These are phyloP conservation scores for Clarireedia homoeocarpa DNA, from an alignment of 2,329 filamentous ascomycete genomes.

Conservation along the genomic window DNA sequence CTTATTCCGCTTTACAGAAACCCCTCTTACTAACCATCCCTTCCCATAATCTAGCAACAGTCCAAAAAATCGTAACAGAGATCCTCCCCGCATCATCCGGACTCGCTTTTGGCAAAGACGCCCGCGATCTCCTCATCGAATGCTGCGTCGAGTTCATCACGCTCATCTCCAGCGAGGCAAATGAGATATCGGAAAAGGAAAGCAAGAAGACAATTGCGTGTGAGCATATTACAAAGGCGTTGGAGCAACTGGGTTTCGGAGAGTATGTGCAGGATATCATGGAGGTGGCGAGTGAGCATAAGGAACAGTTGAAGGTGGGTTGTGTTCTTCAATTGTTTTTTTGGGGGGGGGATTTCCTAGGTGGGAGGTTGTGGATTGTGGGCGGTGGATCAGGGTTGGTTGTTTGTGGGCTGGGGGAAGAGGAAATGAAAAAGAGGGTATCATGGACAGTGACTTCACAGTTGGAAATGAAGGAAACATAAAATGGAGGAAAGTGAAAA, in stretches of 20 bases:
- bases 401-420: neutral
- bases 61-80: constrained; percentile 86
- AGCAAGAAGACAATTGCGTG: constrained; percentile 98
- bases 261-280: constrained; percentile 87
- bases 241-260: constrained; percentile 85
- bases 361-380: too few species aligned
- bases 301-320: constrained; percentile 81
- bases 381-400: too few species aligned
- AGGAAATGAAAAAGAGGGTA: neutral
- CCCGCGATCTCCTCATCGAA: constrained; percentile 90
- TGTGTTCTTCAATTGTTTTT: neutral
- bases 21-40: neutral
- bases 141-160: constrained; percentile 99
- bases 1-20: neutral
- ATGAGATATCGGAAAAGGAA: constrained; percentile 97
- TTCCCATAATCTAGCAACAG: constrained; percentile 42
- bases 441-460: neutral
- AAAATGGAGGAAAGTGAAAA: constrained; percentile 1
- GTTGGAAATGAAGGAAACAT: neutral
- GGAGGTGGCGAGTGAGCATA: constrained; percentile 83
- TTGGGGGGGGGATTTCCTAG: too few species aligned
- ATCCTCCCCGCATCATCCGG: constrained; percentile 73
- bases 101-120: constrained; percentile 88
- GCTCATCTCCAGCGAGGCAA: constrained; percentile 94
- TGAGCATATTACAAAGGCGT: constrained; percentile 92